A percentile compares a stretch with the other conserved stretches of the same genome.
Conservation (phyloP, 768 basidiomycete species). For the Leccinellum rugosiceps region DNA sequence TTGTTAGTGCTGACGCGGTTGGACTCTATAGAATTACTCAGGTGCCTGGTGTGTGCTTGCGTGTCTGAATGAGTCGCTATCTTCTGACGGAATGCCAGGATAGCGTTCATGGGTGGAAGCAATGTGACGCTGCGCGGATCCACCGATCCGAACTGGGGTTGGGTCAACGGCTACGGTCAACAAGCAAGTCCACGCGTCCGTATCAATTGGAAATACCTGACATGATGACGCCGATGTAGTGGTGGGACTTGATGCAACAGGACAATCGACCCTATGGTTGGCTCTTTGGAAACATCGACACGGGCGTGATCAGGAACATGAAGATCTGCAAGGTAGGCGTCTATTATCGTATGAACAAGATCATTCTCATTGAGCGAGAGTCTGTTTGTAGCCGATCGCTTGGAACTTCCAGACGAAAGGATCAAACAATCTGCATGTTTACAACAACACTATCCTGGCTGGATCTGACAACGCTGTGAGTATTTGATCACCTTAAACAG, state of each 20-base stretch:
- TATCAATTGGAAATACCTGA: not conserved
- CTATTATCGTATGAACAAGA: not conserved
- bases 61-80: not conserved
- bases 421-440: conserved; percentile 47
- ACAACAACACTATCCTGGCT: conserved; percentile 54
- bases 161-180: conserved; percentile 62
- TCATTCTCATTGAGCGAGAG: not conserved
- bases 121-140: conserved; percentile 60
- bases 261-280: conserved; percentile 54
- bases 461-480: conserved; percentile 39
- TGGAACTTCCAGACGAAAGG: conserved; percentile 58
- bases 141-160: conserved; percentile 56
- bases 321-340: conserved; percentile 50
- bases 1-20: not conserved
- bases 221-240: conserved; percentile 31
- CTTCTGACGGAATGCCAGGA: conserved; percentile 35
- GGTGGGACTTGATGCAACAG: conserved; percentile 56
- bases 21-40: conserved; percentile 35
- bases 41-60: conserved; percentile 21
- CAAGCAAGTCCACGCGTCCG: conserved; percentile 30
- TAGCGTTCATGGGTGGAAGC: conserved; percentile 50
- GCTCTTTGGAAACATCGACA: conserved; percentile 50
- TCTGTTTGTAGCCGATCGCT: conserved; percentile 43
- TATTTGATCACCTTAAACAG: not conserved
- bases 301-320: conserved; percentile 54